phyloP scores from a whole-genome alignment of 768 basidiomycete species.

The Agrocybe praecox region DNA sequence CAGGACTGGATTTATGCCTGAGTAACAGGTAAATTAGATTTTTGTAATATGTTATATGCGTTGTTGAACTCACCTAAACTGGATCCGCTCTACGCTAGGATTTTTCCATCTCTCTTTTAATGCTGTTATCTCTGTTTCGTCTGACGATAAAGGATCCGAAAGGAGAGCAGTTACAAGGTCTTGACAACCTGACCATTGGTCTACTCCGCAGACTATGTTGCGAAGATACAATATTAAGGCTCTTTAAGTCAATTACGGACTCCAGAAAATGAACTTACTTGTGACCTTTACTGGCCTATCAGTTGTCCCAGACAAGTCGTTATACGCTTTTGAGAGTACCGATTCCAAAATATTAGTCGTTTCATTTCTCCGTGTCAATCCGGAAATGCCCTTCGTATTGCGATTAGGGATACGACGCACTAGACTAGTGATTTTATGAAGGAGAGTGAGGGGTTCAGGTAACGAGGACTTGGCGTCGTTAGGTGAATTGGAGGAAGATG shows the following conservation, averaged over 20 bases:
- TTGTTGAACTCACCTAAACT: slow-evolving; percentile 38
- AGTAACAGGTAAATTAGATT: slow-evolving; percentile 9
- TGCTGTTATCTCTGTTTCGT: slow-evolving; percentile 39
- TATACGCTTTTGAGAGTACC: slow-evolving; percentile 37
- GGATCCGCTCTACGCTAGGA: slow-evolving; percentile 26
- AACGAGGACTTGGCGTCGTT: neutral
- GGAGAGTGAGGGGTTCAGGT: slow-evolving; percentile 42
- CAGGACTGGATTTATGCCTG: slow-evolving; percentile 25
- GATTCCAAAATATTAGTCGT: slow-evolving; percentile 48
- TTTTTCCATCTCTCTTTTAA: slow-evolving; percentile 54
- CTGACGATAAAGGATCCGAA: slow-evolving; percentile 69
- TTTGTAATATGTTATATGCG: too few relatives aligned
- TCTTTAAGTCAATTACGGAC: neutral
- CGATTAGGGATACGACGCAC: slow-evolving; percentile 45
- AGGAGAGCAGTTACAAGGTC: slow-evolving; percentile 73
- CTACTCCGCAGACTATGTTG: slow-evolving; percentile 55
- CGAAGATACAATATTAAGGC: neutral
- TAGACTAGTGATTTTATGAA: slow-evolving; percentile 51
- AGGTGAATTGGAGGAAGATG: neutral
- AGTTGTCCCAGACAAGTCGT: slow-evolving; percentile 31
- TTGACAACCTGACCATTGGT: slow-evolving; percentile 52
- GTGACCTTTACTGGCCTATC: slow-evolving; percentile 45
- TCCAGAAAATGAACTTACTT: slow-evolving; percentile 37
- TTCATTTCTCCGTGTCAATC: slow-evolving; percentile 22
- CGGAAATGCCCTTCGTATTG: slow-evolving; percentile 6